phyloP scores from a whole-genome alignment of 805 yeast genomes.

The Ogataea kodamae region DNA sequence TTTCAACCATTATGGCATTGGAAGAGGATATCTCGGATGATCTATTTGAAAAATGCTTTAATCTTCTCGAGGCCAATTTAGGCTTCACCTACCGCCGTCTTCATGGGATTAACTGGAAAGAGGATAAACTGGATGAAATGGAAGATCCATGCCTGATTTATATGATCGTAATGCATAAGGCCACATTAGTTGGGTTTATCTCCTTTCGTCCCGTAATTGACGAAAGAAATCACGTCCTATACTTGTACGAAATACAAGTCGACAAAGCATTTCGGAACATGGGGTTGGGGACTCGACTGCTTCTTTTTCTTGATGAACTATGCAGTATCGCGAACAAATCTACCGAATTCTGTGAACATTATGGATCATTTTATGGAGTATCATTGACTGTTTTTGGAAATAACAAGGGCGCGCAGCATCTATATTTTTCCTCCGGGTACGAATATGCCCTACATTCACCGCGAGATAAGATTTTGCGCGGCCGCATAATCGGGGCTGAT shows the following conservation, averaged over 20 bases:
- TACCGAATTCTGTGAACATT: constrained; percentile 1
- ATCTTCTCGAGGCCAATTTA: constrained; percentile 26
- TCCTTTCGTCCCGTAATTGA: constrained; percentile 45
- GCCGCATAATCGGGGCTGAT: constrained; percentile 40
- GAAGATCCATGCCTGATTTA: constrained; percentile 45
- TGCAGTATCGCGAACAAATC: constrained; percentile 20
- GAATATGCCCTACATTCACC: constrained; percentile 41
- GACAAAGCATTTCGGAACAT: constrained; percentile 32
- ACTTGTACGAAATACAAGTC: constrained; percentile 58
- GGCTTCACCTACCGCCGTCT: constrained; percentile 24
- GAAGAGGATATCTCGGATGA: constrained; percentile 7
- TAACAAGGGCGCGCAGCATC: constrained; percentile 39
- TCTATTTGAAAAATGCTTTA: constrained; percentile 15
- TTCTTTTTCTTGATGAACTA: constrained; percentile 35
- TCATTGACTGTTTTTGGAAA: constrained; percentile 50
- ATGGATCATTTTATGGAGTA: constrained; percentile 28
- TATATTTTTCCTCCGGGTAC: constrained; percentile 45
- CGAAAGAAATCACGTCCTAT: constrained; percentile 38
- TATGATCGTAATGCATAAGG: constrained; percentile 29
- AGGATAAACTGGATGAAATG: constrained; percentile 43
- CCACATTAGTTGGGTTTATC: constrained; percentile 38
- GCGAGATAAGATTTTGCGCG: constrained; percentile 39
- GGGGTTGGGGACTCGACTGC: constrained; percentile 39
- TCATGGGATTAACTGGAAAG: constrained; percentile 41
- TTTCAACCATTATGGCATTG: constrained; percentile 1